Conservation (phyloP, 2,329 filamentous ascomycete genomes). For the Macrophomina tecta region DNA sequence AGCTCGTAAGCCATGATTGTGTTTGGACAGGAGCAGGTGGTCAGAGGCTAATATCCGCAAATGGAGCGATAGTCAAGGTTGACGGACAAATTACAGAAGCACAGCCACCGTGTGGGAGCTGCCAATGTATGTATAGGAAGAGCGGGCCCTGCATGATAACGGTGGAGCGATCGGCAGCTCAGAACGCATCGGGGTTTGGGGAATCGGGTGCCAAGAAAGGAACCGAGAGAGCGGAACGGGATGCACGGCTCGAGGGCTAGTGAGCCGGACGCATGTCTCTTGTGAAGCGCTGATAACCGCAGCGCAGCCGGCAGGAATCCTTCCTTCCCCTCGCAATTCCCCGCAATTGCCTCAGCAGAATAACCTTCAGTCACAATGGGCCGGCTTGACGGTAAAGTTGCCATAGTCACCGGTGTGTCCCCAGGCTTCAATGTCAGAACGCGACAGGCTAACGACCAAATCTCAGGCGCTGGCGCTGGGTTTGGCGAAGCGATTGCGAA, state of each 20-base stretch:
- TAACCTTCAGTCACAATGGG: constrained; percentile 36
- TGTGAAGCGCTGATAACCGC: constrained; percentile 23
- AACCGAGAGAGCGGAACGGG: constrained; percentile 8
- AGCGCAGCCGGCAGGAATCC: not conserved
- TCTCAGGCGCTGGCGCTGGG: constrained; percentile 63
- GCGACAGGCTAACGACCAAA: constrained; percentile 25
- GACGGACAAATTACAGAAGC: not conserved
- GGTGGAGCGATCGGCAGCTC: constrained; percentile 16
- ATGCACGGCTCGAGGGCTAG: constrained; percentile 19
- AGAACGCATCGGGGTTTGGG: not conserved
- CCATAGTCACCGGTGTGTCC: constrained; percentile 59
- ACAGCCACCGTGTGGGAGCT: not conserved
- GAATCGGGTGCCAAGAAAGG: constrained; percentile 18
- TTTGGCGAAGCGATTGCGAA: constrained; percentile 68
- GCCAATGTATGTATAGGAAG: not conserved
- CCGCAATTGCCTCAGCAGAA: not conserved
- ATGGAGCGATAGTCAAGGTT: too few species aligned
- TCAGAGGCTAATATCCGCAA: too few species aligned
- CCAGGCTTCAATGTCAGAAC: constrained; percentile 30
- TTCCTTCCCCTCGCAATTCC: not conserved
- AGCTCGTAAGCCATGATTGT: constrained; percentile 32
- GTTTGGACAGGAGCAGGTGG: not conserved
- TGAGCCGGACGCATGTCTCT: constrained; percentile 9
- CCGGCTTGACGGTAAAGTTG: constrained; percentile 60
- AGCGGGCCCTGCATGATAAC: constrained; percentile 8